phyloP scores from a whole-genome alignment of 1,284 basidiomycete genomes.

The Ganoderma resinaceum region DNA sequence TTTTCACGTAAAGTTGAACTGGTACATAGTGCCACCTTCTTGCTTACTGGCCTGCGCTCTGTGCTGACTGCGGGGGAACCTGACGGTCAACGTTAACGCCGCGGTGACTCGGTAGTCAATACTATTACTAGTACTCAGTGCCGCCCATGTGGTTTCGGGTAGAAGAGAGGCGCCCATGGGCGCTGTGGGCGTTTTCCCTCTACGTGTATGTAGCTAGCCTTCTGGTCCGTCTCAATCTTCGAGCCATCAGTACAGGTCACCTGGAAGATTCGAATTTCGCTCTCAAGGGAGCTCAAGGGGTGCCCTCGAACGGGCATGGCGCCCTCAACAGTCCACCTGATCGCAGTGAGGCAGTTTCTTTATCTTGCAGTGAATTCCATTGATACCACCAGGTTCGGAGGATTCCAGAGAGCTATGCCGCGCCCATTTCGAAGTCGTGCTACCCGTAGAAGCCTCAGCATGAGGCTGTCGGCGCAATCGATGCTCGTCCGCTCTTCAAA shows the following conservation, averaged over 20 bases:
- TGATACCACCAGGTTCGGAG: neutral
- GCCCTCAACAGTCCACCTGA: neutral
- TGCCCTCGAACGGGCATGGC: neutral
- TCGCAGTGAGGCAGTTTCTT: neutral
- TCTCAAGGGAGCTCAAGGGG: neutral
- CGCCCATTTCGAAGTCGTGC: neutral
- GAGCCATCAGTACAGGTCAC: too few species aligned
- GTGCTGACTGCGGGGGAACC: too few species aligned
- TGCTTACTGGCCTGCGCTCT: too few species aligned
- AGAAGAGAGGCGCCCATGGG: neutral
- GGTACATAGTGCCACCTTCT: too few species aligned
- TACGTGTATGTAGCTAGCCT: neutral
- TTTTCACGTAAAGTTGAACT: too few species aligned
- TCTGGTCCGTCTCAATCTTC: too few species aligned
- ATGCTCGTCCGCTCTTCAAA: neutral
- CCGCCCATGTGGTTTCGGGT: neutral
- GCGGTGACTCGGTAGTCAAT: too few species aligned
- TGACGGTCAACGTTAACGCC: too few species aligned
- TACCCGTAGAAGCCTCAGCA: conserved; percentile 4
- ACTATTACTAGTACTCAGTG: neutral
- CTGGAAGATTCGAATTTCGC: neutral
- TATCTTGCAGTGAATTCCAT: neutral
- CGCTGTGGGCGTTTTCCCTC: neutral
- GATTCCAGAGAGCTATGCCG: neutral
- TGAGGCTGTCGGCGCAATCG: conserved; percentile 5